A percentile compares a stretch with the other conserved stretches of the same genome.
These are phyloP conservation scores for Hypoxylon sp. DNA, from an alignment of 2,329 filamentous ascomycete genomes.

Conservation along the genomic window DNA sequence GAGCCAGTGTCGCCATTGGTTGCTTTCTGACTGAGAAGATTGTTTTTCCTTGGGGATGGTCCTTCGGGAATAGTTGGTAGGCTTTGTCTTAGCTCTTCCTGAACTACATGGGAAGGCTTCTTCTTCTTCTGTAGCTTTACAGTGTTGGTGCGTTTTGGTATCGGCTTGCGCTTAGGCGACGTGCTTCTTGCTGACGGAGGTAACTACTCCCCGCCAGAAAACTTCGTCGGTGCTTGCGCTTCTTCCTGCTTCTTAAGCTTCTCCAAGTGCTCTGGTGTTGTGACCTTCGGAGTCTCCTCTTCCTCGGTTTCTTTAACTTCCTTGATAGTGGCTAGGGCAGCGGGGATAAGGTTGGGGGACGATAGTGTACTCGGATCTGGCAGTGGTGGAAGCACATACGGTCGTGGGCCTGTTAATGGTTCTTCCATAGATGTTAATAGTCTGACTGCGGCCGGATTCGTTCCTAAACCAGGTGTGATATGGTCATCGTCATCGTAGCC, in stretches of 20 bases:
- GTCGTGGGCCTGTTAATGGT: conserved; percentile 53
- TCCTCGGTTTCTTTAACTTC: conserved; percentile 22
- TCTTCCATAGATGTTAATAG: conserved; percentile 71
- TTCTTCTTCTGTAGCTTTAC: conserved; percentile 62
- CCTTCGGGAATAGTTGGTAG: conserved; percentile 63
- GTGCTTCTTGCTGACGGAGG: conserved; percentile 20
- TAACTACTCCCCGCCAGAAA: conserved; percentile 20
- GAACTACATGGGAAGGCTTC: conserved; percentile 42
- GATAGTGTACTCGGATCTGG: conserved; percentile 34
- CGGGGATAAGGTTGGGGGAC: conserved; percentile 39
- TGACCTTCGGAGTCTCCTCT: conserved; percentile 42
- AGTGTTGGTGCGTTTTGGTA: conserved; percentile 46
- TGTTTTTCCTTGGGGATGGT: conserved; percentile 54
- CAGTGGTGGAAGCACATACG: conserved; percentile 60
- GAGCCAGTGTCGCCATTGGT: conserved; percentile 30
- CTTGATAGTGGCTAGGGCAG: conserved; percentile 40
- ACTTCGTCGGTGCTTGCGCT: conserved; percentile 40
- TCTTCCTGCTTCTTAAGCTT: conserved; percentile 52
- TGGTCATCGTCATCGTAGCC: conserved; percentile 61
- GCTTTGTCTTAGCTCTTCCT: conserved; percentile 49
- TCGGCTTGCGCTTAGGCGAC: conserved; percentile 40
- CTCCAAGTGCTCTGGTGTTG: conserved; percentile 49
- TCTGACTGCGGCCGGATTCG: conserved; percentile 63
- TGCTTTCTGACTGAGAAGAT: conserved; percentile 46
- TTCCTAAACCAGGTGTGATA: conserved; percentile 54